These are phyloP conservation scores for Eucalyptus paniculata DNA, from an alignment of 345 rosid species.

Conservation along the genomic window DNA sequence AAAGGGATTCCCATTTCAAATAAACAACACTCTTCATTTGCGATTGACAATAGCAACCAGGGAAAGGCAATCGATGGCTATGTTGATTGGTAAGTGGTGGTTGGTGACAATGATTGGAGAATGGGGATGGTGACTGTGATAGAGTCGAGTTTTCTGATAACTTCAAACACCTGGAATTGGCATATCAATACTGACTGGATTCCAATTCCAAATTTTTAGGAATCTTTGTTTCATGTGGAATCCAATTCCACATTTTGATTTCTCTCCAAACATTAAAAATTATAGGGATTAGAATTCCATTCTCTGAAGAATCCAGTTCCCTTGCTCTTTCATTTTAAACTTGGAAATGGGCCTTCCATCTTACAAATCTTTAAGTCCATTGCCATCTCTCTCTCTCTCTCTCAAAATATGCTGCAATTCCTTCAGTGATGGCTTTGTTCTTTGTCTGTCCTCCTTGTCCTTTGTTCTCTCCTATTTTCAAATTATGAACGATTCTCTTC, in stretches of 20 bases:
- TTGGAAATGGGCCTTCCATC: background rate
- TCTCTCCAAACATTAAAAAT: background rate
- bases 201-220: background rate
- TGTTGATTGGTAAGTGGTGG: background rate
- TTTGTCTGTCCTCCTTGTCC: background rate
- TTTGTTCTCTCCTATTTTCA: background rate
- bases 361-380: background rate
- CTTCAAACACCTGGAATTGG: background rate
- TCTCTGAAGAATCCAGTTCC: background rate
- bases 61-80: too few species aligned
- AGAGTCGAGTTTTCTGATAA: background rate
- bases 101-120: fast-evolving
- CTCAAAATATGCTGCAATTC: background rate
- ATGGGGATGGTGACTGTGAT: background rate
- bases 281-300: background rate
- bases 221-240: background rate
- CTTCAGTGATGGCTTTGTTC: background rate
- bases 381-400: background rate
- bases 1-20: background rate
- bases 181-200: background rate
- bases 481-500: background rate
- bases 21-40: background rate
- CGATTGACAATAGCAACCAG: fast-evolving
- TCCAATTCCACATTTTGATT: background rate
- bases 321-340: background rate